phyloP scores from a whole-genome alignment of 75 land plant species.

The Sequoiadendron giganteum region DNA sequence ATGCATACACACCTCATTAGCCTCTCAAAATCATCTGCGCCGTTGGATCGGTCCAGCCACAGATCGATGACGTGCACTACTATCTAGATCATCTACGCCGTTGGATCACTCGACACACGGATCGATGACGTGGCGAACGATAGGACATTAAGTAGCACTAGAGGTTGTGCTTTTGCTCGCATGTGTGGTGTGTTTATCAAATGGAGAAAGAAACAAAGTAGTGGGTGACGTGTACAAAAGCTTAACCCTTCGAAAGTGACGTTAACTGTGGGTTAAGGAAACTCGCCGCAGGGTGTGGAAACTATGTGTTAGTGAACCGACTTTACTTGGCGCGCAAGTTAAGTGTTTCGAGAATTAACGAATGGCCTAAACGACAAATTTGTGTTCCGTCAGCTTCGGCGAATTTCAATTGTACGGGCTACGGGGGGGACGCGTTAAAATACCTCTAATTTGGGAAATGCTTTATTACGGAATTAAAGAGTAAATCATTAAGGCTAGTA shows the following conservation, averaged over 20 bases:
- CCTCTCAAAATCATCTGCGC: neutral
- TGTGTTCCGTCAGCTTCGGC: neutral
- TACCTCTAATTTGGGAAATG: neutral
- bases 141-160: neutral
- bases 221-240: neutral
- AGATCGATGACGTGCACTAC: neutral
- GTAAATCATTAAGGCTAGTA: no score
- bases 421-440: neutral
- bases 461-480: no score
- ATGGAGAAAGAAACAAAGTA: neutral
- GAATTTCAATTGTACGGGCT: neutral
- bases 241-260: neutral
- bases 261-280: neutral
- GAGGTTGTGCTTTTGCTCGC: slow-evolving; percentile 6
- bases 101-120: neutral
- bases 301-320: neutral
- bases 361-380: neutral
- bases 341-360: neutral
- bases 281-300: neutral
- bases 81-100: neutral
- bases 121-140: slow-evolving; percentile 1
- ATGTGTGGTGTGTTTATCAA: neutral
- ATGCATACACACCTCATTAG: no score
- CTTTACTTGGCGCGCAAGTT: neutral
- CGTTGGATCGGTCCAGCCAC: neutral